phyloP scores from a whole-genome alignment of 768 basidiomycete genomes.

The Pleurotus eryngii region DNA sequence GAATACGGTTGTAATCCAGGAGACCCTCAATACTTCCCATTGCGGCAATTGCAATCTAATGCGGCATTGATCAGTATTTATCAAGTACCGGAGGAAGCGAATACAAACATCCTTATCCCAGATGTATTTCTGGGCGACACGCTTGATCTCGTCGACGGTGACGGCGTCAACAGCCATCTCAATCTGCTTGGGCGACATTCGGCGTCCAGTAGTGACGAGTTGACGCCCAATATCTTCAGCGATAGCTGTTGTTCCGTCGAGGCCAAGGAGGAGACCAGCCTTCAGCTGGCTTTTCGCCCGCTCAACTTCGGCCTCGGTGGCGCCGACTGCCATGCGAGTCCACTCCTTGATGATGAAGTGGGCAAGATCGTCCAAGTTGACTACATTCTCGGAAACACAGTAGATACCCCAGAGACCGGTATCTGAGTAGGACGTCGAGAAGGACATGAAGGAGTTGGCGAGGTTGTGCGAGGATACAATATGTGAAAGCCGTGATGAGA shows the following conservation, averaged over 20 bases:
- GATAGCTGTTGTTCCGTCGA: conserved; percentile 95
- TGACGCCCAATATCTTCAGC: conserved; percentile 99
- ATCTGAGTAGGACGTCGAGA: conserved; percentile 98
- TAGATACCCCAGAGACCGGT: conserved; percentile 99
- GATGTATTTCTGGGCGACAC: conserved; percentile 93
- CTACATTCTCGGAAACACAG: conserved; percentile 90
- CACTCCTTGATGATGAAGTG: conserved; percentile 97
- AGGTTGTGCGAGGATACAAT: conserved; percentile 91
- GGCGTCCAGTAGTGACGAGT: conserved; percentile 87
- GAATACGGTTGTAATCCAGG: conserved; percentile 90
- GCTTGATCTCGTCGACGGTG: conserved; percentile 82
- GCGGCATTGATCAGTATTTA: conserved; percentile 10
- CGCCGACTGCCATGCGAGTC: conserved; percentile 90
- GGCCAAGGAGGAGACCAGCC: conserved; percentile 82
- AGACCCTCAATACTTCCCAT: conserved; percentile 89
- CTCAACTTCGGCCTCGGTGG: conserved; percentile 86
- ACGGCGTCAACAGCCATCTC: conserved; percentile 92
- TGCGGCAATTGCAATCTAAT: conserved; percentile 81
- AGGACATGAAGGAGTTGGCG: conserved; percentile 99
- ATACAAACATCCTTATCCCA: conserved; percentile 90
- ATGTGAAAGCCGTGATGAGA: conserved; percentile 89
- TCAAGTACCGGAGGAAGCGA: background rate
- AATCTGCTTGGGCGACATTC: conserved; percentile 90
- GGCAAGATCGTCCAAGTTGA: conserved; percentile 87
- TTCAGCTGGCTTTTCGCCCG: conserved; percentile 98